Evolutionary conservation across 257 asterid species (phyloP).

Genomic region (Lycium ferocissimum): DNA sequence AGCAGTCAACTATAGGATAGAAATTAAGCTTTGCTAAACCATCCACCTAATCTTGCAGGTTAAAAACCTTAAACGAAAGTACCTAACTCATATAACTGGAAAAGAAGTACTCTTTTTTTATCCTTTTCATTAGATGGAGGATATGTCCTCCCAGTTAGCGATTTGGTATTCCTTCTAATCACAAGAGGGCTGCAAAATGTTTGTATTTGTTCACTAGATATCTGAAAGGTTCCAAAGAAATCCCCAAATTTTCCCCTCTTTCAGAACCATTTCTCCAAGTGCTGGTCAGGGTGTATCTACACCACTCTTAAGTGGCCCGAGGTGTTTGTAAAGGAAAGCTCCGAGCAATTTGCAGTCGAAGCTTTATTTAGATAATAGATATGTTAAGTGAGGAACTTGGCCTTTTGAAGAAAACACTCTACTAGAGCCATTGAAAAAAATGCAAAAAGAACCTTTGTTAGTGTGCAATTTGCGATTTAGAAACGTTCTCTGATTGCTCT

Average conservation of each 20-base stretch:
- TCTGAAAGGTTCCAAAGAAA: not conserved
- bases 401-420: not conserved
- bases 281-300: not conserved
- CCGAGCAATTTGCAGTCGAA: not conserved
- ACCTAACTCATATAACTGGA: constrained; percentile 2
- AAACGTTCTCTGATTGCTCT: constrained; percentile 28
- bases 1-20: not conserved
- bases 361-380: not conserved
- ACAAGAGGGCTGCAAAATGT: not conserved
- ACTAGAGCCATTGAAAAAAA: constrained; percentile 4
- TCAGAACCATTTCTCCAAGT: constrained; percentile 1
- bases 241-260: constrained; percentile 5
- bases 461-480: not conserved
- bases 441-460: not conserved
- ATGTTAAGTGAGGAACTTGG: not conserved
- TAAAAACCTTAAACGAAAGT: not conserved
- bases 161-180: not conserved
- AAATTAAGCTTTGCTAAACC: not conserved
- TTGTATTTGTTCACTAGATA: not conserved
- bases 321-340: constrained; percentile 23
- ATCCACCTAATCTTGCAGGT: not conserved
- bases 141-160: constrained; percentile 20
- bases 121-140: constrained; percentile 9
- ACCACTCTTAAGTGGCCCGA: not conserved
- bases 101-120: not conserved